Base-by-base conservation (phyloP, 73 alveolate species). In the Paramecium sexaurelia region DNA sequence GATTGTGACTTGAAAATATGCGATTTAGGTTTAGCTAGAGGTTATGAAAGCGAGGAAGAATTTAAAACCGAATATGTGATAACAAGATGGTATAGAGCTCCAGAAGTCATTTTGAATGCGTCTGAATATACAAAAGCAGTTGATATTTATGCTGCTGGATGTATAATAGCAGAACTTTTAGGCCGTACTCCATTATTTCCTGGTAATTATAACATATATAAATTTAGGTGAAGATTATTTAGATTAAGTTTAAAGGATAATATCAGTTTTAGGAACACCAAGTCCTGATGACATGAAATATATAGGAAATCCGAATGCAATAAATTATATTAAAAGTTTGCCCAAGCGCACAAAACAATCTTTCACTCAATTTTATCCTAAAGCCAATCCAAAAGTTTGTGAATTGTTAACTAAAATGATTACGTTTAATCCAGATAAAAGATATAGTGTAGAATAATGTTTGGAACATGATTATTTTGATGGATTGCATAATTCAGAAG, bases 151-250 rank as follows among this genome's bases (percentile, higher is more conserved):
- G 94, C 98, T 4, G 91, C 95, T 40, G 99, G 99, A 22, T 96
- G 99, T 69, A 93, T 96, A 19, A 93, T 95, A 55, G 97, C 99
- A n/a, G 99, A 96, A 92, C 92, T 96, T 9, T 88, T 96, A 19
- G 99, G 98, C 15, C 93, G 99, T 57, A 96, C 97, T 3, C 99
- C 99, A 10, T 91, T 96, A 15, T 95, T 96, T 91, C 99, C 99
- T 5, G 99, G 99, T 5, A 33, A 29, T 71, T 13, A 71, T 71
- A 1, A 8, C 20, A 24, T 19, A 19, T 6, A 29, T 27, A 9
- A 68, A 19, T 4, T 19, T n/a, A 68, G 85, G 85, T 68, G 98
- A 95, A 35, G 96, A 96, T 61, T 96, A 95, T 69, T 85, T 96
- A 22, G 99, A 96, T 82, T 82, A 95, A 84, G 96, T 96, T 67